These are phyloP conservation scores for Penicillium concentricum DNA, from an alignment of 2,329 filamentous ascomycete genomes.

Conservation along the genomic window DNA sequence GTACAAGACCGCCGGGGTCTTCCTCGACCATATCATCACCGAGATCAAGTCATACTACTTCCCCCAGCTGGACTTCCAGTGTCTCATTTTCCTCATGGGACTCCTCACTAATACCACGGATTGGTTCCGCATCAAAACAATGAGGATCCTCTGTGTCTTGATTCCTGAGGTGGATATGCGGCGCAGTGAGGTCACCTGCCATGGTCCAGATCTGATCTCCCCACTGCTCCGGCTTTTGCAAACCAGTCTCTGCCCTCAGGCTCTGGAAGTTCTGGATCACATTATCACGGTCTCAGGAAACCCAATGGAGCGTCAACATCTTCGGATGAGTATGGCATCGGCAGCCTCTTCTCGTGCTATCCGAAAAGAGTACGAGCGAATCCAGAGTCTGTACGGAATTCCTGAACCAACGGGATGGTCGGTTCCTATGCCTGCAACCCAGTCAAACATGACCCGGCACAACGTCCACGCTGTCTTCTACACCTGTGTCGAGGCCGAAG, in stretches of 20 bases:
- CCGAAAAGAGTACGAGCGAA: conserved; percentile 91
- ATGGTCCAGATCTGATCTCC: conserved; percentile 93
- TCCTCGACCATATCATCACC: conserved; percentile 69
- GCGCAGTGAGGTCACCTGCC: conserved; percentile 81
- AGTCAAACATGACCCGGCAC: conserved; percentile 78
- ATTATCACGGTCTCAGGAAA: conserved; percentile 93
- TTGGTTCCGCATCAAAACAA: conserved; percentile 90
- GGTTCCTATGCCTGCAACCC: conserved; percentile 85
- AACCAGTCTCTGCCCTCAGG: conserved; percentile 90
- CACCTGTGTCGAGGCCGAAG: conserved; percentile 72
- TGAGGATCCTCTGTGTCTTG: conserved; percentile 81
- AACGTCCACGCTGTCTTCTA: conserved; percentile 98
- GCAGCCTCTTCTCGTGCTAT: conserved; percentile 75
- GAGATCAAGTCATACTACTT: conserved; percentile 78
- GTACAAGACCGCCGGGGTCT: conserved; percentile 69
- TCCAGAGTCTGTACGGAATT: conserved; percentile 92
- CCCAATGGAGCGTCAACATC: conserved; percentile 88
- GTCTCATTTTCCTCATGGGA: conserved; percentile 86
- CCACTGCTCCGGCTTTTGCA: conserved; percentile 85
- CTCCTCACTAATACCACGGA: conserved; percentile 82
- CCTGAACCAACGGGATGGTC: conserved; percentile 96
- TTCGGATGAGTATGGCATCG: conserved; percentile 97
- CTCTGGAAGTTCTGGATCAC: conserved; percentile 85
- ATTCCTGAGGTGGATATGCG: conserved; percentile 92
- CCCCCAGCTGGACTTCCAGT: conserved; percentile 76